Base-by-base conservation (phyloP, 1,284 basidiomycete genomes). In the Pulveroboletus ridleyi region DNA sequence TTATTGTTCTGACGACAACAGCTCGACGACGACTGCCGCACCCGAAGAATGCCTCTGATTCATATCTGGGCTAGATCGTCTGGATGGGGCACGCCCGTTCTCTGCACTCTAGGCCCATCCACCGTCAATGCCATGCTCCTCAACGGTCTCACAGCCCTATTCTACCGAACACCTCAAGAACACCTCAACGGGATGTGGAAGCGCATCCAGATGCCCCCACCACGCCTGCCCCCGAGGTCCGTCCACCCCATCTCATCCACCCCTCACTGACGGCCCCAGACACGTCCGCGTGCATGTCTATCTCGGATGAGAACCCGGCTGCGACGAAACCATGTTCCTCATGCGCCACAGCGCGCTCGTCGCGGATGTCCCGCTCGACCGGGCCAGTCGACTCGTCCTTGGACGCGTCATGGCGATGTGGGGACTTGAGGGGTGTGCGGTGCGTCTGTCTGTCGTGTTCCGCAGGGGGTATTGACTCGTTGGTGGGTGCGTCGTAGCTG, bases 251-350 rank as follows among this genome's bases (percentile, higher is more conserved):
- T 29, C 29, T 29, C 29, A 29, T 29, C 29, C 29, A 29, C 29
- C 29, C 29, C 29, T 29, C 6, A 6, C 29, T 29, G 29, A 29
- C 6, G 29, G 29, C 29, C 29, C 29, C 58, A 78, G 76, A 65
- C 73, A 78, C 52, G 66, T 78, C 55, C 74, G 76, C 44, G 74
- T 76, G 15, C 76, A 76, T n/a, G 55, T 78, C 25, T 76, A 76
- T 53, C 55, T 73, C 23, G 73, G 68, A 6, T 76, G 76, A 73
- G 46, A 56, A 6, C 67, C 68, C 0, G 75, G 76, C 17, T 70
- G 66, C 35, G 74, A 76, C 53, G 74, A 77, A 23, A 72, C 66
- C 35, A 73, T 76, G 42, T 76, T 75, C 44, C 59, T 75, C 11
- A 71, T 75, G 69, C 69, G 64, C 10, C 56, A 74, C 41, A 68